Base-by-base conservation (phyloP, 805 yeast genomes). In the Saccharomycopsis malanga region DNA sequence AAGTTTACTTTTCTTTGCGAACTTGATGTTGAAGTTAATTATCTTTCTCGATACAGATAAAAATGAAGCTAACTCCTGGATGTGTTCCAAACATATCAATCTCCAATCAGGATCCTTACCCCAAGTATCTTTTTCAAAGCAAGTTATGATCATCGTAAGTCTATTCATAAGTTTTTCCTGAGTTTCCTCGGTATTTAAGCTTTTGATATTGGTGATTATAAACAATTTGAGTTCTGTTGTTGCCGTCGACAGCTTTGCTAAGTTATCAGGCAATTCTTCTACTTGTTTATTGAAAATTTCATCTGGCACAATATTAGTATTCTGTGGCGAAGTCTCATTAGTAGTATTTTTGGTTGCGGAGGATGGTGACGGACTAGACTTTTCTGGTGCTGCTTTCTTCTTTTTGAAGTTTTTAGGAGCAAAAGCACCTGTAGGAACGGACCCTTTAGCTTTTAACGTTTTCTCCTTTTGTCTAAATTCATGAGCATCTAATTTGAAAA, bases 51-150 rank as follows among this genome's bases (percentile, higher is more conserved):
- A 38, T 10, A 39, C 24, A 9, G 27, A 9, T n/a, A 48, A 29
- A 17, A 37, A 27, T 14, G n/a, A 3, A 7, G 39, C 14, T 20
- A 50, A 30, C 14, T 39, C 43, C 12, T 22, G 25, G 24, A 52
- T 52, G 14, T 41, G 47, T 6, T 52, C 23, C 18, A 52, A 38
- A 25, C 50, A 43, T 17, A 52, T 42, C 34, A 49, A 45, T 36
- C 54, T 38, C 50, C 48, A 52, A 35, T 52, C 54, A 4, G 50
- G 50, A 20, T 29, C 23, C 32, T 45, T 40, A 3, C 53, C 53
- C 45, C 50, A 52, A 2, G 48, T 37, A 2, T 35, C 46, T 36
- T 39, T 49, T 39, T 50, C 53, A 41, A 52, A 52, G 22, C 46
- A 20, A n/a, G 46, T 43, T 18, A 52, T 35, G 18, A 49, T 24